Percentiles rank a stretch among this genome's conserved stretches.
These are phyloP conservation scores for Solanum ossicruentum DNA, from an alignment of 257 asterid genomes.

Conservation along the genomic window DNA sequence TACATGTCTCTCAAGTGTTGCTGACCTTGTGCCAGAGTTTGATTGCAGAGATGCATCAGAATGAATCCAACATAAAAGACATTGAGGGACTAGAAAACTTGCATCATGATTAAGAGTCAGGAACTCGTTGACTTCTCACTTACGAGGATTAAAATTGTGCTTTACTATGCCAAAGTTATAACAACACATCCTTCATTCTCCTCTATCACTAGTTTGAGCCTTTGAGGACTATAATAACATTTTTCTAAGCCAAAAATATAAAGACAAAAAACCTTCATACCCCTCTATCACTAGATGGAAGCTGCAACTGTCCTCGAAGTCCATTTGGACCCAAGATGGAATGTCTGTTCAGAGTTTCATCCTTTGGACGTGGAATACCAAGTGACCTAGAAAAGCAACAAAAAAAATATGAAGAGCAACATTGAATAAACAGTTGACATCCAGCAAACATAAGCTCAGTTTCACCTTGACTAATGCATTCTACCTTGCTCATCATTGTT, in stretches of 20 bases:
- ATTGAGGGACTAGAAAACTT: not conserved
- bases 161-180: not conserved
- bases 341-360: slow-evolving; percentile 84
- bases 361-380: slow-evolving; percentile 60
- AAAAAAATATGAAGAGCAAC: not conserved
- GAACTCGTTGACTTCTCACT: not conserved
- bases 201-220: not conserved
- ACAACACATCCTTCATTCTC: not conserved
- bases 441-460: not conserved
- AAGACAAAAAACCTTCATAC: slow-evolving; percentile 1
- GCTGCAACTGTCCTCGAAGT: slow-evolving; percentile 79
- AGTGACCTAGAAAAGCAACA: slow-evolving; percentile 32
- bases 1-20: not conserved
- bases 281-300: slow-evolving; percentile 62
- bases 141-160: not conserved
- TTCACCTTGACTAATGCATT: not conserved
- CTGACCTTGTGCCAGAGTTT: not conserved
- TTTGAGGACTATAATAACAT: not conserved
- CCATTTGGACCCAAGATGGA: slow-evolving; percentile 92
- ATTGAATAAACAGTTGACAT: not conserved
- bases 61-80: not conserved
- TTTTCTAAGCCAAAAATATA: not conserved
- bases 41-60: not conserved
- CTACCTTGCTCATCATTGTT: not conserved
- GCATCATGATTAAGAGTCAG: not conserved